These are phyloP conservation scores for Tuber aestivum DNA, from an alignment of 495 filamentous ascomycete species.

Conservation along the genomic window DNA sequence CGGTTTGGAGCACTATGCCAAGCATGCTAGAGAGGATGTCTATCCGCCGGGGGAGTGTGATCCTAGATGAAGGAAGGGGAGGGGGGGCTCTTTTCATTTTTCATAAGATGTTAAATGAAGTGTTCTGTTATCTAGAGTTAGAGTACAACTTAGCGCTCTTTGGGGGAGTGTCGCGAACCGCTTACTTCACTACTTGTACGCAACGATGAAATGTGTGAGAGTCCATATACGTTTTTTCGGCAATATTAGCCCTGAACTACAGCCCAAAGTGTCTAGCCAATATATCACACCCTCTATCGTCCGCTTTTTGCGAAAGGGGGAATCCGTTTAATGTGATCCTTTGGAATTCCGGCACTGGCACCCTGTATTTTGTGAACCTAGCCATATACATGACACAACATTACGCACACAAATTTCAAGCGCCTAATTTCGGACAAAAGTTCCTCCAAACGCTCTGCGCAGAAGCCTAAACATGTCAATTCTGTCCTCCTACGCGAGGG, in stretches of 20 bases:
- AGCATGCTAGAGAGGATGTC: slow-evolving; percentile 25
- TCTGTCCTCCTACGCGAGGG: not conserved
- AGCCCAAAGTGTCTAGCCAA: slow-evolving; percentile 10
- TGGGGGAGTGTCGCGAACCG: slow-evolving; percentile 22
- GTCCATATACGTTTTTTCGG: slow-evolving; percentile 23
- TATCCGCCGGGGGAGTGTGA: slow-evolving; percentile 18
- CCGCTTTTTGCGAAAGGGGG: slow-evolving; percentile 23
- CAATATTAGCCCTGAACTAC: slow-evolving; percentile 32
- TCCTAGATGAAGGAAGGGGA: slow-evolving; percentile 12
- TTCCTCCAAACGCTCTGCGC: slow-evolving; percentile 27
- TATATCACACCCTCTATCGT: too few relatives aligned
- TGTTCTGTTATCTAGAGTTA: slow-evolving; percentile 22
- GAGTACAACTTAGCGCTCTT: slow-evolving; percentile 31
- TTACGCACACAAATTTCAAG: not conserved
- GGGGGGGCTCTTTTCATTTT: too few relatives aligned
- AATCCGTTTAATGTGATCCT: slow-evolving; percentile 18
- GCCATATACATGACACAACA: not conserved
- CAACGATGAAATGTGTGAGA: not conserved
- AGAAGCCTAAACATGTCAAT: slow-evolving; percentile 12
- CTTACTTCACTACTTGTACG: not conserved
- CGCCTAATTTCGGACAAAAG: slow-evolving; percentile 33
- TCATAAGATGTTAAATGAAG: too few relatives aligned
- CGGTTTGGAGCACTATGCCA: slow-evolving; percentile 34
- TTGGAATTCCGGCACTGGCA: slow-evolving; percentile 34
- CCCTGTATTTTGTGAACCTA: slow-evolving; percentile 20